Evolutionary conservation across 192 early-diverging fungal species (phyloP).

Genomic region (Martensiomyces pterosporus): DNA sequence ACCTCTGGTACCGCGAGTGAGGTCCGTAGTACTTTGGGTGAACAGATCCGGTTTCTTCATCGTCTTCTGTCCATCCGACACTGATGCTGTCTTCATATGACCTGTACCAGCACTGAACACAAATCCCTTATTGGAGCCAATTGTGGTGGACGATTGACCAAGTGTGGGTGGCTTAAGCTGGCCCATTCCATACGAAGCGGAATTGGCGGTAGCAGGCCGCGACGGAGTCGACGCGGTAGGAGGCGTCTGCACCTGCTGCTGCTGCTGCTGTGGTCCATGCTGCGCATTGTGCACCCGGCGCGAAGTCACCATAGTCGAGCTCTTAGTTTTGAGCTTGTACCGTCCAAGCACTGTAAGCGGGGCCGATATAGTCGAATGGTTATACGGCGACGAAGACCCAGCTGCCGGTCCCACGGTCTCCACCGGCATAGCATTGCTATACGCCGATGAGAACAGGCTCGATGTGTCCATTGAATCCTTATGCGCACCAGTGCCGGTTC

Average conservation of each 20-base stretch:
- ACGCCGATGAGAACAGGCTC: constrained; percentile 39
- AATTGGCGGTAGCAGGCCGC: no score
- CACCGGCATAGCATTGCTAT: constrained; percentile 29
- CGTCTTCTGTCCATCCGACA: neutral
- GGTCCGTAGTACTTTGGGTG: neutral
- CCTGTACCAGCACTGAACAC: neutral
- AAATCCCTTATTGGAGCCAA: neutral
- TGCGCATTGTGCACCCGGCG: constrained; percentile 26
- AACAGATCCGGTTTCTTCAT: neutral
- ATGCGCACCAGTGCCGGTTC: constrained; percentile 1
- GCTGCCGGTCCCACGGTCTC: constrained; percentile 34
- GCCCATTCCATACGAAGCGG: no score
- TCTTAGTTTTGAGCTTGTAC: constrained; percentile 48
- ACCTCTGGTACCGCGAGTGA: neutral
- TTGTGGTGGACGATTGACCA: no score
- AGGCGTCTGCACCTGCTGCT: constrained; percentile 14
- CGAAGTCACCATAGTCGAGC: constrained; percentile 31
- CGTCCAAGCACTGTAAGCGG: constrained; percentile 41
- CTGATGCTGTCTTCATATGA: neutral
- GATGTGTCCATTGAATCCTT: constrained; percentile 14
- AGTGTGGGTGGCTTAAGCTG: no score
- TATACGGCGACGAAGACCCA: constrained; percentile 22
- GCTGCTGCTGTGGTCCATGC: constrained; percentile 7
- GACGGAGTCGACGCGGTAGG: constrained; percentile 23
- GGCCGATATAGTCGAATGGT: constrained; percentile 41